These are phyloP conservation scores for Ogataea salicorniae DNA, from an alignment of 805 yeast species.

Conservation along the genomic window DNA sequence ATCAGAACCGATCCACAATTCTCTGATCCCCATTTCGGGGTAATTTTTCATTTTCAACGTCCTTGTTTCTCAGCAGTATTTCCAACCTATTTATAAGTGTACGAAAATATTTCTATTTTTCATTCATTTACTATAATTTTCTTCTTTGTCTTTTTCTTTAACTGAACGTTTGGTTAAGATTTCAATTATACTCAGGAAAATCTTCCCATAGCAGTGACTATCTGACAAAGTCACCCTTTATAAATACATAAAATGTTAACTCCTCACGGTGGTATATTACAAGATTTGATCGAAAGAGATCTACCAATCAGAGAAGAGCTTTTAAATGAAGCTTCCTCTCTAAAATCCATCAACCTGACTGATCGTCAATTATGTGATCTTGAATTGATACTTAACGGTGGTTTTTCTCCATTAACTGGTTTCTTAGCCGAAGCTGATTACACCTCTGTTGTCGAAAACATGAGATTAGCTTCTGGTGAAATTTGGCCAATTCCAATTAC, in stretches of 20 bases:
- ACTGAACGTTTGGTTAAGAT: too few species aligned
- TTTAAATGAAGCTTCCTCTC: slow-evolving; percentile 49
- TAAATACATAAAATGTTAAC: slow-evolving; percentile 43
- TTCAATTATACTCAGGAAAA: too few species aligned
- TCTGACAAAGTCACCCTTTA: too few species aligned
- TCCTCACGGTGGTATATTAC: slow-evolving; percentile 90
- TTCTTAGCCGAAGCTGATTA: slow-evolving; percentile 66
- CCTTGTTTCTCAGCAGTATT: too few species aligned
- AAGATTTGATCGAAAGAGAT: slow-evolving; percentile 84
- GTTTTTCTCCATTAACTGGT: slow-evolving; percentile 80
- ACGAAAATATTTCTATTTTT: too few species aligned
- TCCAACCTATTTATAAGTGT: too few species aligned
- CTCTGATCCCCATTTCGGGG: too few species aligned
- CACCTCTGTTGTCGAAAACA: slow-evolving; percentile 55
- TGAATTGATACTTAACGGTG: slow-evolving; percentile 89
- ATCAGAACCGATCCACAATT: too few species aligned
- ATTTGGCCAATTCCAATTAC: slow-evolving; percentile 94
- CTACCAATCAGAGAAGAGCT: slow-evolving; percentile 51
- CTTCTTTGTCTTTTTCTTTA: too few species aligned
- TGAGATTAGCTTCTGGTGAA: slow-evolving; percentile 71
- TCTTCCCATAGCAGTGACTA: too few species aligned
- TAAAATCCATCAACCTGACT: slow-evolving; percentile 52
- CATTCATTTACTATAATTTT: too few species aligned
- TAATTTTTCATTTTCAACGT: too few species aligned
- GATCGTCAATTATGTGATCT: slow-evolving; percentile 91